These are phyloP conservation scores for Phylloporus sp. DNA, from an alignment of 768 basidiomycete genomes.

Conservation along the genomic window DNA sequence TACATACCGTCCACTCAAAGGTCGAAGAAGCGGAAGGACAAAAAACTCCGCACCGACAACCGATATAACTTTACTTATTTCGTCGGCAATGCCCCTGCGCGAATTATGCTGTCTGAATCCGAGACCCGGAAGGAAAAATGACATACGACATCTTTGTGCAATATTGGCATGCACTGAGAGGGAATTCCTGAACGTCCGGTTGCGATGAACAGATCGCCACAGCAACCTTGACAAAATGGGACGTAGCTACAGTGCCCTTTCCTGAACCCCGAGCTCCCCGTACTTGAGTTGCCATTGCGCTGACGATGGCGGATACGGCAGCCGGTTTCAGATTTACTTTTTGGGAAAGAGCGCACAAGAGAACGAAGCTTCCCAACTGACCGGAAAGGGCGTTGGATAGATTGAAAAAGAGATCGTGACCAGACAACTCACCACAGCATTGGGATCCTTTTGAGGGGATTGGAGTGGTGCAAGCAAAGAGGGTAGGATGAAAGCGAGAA, in stretches of 20 bases:
- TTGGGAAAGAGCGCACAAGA: conserved; percentile 67
- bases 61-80: conserved; percentile 39
- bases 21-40: conserved; percentile 47
- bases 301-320: conserved; percentile 58
- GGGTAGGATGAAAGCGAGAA: conserved; percentile 61
- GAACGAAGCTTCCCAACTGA: conserved; percentile 70
- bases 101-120: neutral
- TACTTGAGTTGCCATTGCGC: conserved; percentile 50
- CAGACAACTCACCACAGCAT: conserved; percentile 43
- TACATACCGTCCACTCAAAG: conserved; percentile 41
- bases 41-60: conserved; percentile 58
- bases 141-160: conserved; percentile 52
- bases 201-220: conserved; percentile 66
- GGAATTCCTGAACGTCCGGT: conserved; percentile 47
- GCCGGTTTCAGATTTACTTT: conserved; percentile 55
- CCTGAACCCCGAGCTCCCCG: conserved; percentile 17
- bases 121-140: neutral
- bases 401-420: neutral
- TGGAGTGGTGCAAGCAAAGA: conserved; percentile 59
- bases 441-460: conserved; percentile 42
- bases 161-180: conserved; percentile 34
- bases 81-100: conserved; percentile 44
- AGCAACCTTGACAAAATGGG: conserved; percentile 62
- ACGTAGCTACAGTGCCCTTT: conserved; percentile 39
- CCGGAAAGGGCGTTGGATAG: neutral